Base-by-base conservation (phyloP, 768 basidiomycete genomes). In the Suillus tomentosus region DNA sequence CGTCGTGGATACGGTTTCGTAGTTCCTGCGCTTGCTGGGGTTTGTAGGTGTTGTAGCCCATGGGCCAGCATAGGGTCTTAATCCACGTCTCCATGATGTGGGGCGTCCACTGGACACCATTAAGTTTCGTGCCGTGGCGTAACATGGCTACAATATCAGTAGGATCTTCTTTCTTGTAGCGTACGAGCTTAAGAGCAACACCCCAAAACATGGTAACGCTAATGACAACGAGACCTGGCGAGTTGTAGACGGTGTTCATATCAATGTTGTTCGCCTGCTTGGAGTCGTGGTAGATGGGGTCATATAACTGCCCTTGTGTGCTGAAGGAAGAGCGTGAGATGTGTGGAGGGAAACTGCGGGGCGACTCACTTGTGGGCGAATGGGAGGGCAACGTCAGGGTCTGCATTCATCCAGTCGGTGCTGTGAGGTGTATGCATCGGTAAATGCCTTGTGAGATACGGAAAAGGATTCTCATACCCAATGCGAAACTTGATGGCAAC, bases 331-430 rank as follows among this genome's bases (percentile, higher is more conserved):
- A 39, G 17, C 50, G 24, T 64, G 39, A 60, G 62, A 37, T 57
- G 68, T 56, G 36, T 55, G 55, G 61, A 65, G 63, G 60, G 50
- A 31, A 36, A 43, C 31, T 45, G 57, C 60, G 57, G 27, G 34
- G 56, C 10, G 24, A 82, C 87, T 74, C 69, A 89, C 86, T 87
- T 85, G 64, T 76, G 72, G 22, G 85, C 84, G 82, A 87, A 83
- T 17, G 90, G 89, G 56, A 91, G 78, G 3, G 89, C 87, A 15
- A 89, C 80, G 66, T 91, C 90, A 0, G 90, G 86, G 66, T 89
- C 86, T 5, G 85, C 83, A 62, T 91, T 91, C 89, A 91, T 89
- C 90, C 90, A 91, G 72, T 91, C 89, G 60, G 74, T 65, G 1
- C 74, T 75, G 39, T 55, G 11, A 24, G 37, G 59, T 4, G 22